Evolutionary conservation across 257 asterid genomes (phyloP), one percentile per base, ranked within the genome.

Genomic region (Scutellaria minor): DNA sequence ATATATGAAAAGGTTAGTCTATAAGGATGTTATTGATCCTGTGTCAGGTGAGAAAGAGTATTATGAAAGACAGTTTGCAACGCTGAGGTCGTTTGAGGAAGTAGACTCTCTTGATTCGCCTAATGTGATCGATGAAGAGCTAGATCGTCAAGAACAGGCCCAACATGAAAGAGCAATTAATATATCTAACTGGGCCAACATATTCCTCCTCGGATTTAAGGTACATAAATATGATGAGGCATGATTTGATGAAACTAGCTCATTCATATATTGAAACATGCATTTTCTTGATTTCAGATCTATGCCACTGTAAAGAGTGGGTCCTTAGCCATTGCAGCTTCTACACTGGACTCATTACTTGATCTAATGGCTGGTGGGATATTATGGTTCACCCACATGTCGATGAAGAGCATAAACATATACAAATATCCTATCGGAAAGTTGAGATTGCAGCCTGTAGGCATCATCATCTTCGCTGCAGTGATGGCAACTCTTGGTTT

Each of bases 311-410:
- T 86, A 10, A 75, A 81, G 67, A 90, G 96, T 68, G 90, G 90
- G 24, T 90, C 96, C 0, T 60, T 90, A 54, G 96, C 95, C 0
- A 90, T 88, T 76, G 95, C 89, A 9, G 95, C 95, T 4, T 90
- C 95, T 0, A 90, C 93, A 0, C 78, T 85, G 6, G 95, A 88
- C 77, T 90, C 96, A 0, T 71, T 90, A 54, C 93, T 90, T 1
- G 96, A 90, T 74, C 87, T 90, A 0, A 81, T 86, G 88, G 95
- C 95, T 0, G 93, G 96, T 9, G 93, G 87, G 1, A 90, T 90
- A 54, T 83, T 90, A 8, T 88, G 86, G 87, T 85, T 84, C 54
- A 85, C 95, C 0, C 95, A 88, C 65, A 41, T 86, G 79, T 85
- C 95, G 0, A 90, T 90, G 97, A 90, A 90, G 24, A 85, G 51